These are phyloP conservation scores for Fraxinus angustifolia DNA, from an alignment of 305 asterid genomes.

Conservation along the genomic window DNA sequence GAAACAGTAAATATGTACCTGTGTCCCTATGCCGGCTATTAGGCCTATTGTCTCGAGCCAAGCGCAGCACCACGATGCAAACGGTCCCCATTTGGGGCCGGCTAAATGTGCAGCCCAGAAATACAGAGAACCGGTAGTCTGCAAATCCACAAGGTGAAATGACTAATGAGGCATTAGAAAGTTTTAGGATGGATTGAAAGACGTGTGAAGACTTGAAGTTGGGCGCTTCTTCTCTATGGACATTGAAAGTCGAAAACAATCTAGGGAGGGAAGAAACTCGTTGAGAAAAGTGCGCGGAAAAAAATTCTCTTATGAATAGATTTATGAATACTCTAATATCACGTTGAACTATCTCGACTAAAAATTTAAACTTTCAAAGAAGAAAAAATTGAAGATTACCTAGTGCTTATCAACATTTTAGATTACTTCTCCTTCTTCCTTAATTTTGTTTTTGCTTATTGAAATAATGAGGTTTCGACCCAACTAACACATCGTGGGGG, in stretches of 20 bases:
- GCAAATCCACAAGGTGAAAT: not conserved
- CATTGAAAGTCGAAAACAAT: not conserved
- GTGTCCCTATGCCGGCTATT: slow-evolving; percentile 43
- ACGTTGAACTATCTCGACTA: not conserved
- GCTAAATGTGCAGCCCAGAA: slow-evolving; percentile 50
- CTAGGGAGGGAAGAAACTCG: not conserved
- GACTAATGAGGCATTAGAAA: not conserved
- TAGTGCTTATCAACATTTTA: not conserved
- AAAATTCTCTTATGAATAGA: not conserved
- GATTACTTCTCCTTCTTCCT: not conserved
- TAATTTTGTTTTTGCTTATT: not conserved
- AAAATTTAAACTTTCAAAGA: not conserved
- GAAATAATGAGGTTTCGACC: not conserved
- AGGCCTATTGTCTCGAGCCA: slow-evolving; percentile 50
- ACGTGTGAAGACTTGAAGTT: not conserved
- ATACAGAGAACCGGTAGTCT: slow-evolving; percentile 44
- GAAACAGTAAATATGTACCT: slow-evolving; percentile 19
- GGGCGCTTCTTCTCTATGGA: not conserved
- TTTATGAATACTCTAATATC: not conserved
- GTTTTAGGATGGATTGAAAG: not conserved
- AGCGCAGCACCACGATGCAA: slow-evolving; percentile 49
- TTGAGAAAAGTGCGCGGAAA: not conserved
- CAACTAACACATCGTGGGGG: too few relatives aligned
- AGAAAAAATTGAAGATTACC: not conserved
- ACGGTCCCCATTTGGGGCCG: slow-evolving; percentile 50